Conservation (phyloP, 805 yeast genomes). For the Schwanniomyces vanrijiae region DNA sequence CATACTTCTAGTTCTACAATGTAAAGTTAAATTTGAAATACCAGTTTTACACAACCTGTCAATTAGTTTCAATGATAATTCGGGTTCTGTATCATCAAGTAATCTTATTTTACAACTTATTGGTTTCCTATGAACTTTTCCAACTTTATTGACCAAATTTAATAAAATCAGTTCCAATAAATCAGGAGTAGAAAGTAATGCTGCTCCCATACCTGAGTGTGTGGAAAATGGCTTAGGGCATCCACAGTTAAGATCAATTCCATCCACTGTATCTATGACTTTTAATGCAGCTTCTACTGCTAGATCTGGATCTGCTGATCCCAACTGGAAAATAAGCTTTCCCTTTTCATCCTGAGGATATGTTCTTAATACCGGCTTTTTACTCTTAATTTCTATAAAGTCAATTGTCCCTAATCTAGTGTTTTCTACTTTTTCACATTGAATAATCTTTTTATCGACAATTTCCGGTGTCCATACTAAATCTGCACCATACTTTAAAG, state of each 20-base stretch:
- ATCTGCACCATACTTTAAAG: conserved; percentile 86
- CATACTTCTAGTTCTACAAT: conserved; percentile 89
- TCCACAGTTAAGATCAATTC: conserved; percentile 92
- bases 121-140: conserved; percentile 71
- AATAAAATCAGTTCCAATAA: conserved; percentile 65
- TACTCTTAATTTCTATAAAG: conserved; percentile 41
- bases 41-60: conserved; percentile 63
- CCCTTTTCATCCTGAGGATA: conserved; percentile 60
- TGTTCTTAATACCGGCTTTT: conserved; percentile 69
- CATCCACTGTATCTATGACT: conserved; percentile 84
- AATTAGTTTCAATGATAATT: conserved; percentile 59
- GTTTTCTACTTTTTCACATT: conserved; percentile 67
- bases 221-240: conserved; percentile 96
- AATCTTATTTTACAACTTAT: conserved; percentile 90
- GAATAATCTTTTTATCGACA: conserved; percentile 77
- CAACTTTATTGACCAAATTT: conserved; percentile 74
- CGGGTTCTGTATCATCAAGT: conserved; percentile 55
- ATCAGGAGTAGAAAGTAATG: conserved; percentile 80
- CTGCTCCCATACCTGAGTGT: conserved; percentile 98
- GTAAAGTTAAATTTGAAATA: conserved; percentile 80
- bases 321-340: conserved; percentile 83
- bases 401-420: conserved; percentile 58
- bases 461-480: conserved; percentile 95
- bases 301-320: conserved; percentile 76
- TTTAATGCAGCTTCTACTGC: conserved; percentile 87